Percentiles rank a stretch among this genome's conserved stretches.
Conservation (phyloP, 345 rosid genomes). For the Linum trigynum region DNA sequence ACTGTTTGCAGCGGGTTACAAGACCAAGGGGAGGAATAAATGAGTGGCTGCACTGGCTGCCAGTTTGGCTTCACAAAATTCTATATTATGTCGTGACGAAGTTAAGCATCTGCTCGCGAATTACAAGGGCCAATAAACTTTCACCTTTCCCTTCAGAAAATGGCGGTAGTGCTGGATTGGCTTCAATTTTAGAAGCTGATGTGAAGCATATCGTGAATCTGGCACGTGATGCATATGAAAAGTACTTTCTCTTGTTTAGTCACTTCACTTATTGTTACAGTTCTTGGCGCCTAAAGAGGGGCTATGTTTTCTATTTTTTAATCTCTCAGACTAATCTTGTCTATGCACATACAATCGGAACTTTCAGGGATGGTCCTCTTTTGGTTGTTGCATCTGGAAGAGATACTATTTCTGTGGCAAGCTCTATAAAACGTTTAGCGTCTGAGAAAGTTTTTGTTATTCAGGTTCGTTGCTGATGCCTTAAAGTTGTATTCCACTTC, state of each 20-base stretch:
- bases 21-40: conserved; percentile 90
- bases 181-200: conserved; percentile 73
- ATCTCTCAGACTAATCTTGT: neutral
- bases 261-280: conserved; percentile 7
- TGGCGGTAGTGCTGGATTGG: conserved; percentile 58
- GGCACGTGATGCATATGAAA: conserved; percentile 71
- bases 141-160: conserved; percentile 33
- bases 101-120: conserved; percentile 41
- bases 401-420: conserved; percentile 80
- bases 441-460: conserved; percentile 77
- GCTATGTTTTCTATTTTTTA: neutral
- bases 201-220: conserved; percentile 60
- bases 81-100: conserved; percentile 44
- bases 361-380: conserved; percentile 83
- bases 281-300: neutral
- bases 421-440: conserved; percentile 81
- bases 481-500: neutral
- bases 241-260: conserved; percentile 31
- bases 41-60: conserved; percentile 93
- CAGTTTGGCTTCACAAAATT: conserved; percentile 71
- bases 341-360: conserved; percentile 1
- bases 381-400: conserved; percentile 91
- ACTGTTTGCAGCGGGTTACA: conserved; percentile 59
- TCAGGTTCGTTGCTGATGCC: conserved; percentile 46
- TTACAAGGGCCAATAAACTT: conserved; percentile 29